Evolutionary conservation across 2,329 filamentous ascomycete species (phyloP), one percentile per base, ranked within the genome.

Genomic region (Hymenotorrendiella dingleyae): DNA sequence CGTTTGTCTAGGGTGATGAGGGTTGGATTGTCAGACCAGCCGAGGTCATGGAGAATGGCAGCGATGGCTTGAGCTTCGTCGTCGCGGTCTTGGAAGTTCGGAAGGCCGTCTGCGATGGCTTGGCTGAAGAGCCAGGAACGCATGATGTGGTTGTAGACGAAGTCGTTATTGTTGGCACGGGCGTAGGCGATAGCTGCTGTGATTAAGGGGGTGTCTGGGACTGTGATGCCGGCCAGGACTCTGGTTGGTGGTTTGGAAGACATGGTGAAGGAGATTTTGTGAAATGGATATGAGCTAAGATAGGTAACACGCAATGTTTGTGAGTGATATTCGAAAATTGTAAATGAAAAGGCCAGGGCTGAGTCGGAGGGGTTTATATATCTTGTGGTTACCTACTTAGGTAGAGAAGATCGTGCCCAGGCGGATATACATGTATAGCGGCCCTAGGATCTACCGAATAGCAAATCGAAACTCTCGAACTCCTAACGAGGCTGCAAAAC

Each of bases 21-120:
- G 23, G 57, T 51, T 11, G 58, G 56, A 2, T 55, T 62, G 8
- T 51, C 55, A 39, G 64, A 63, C 67, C 64, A 70, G 12, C 67
- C 68, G 0, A 70, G 52, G 32, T 70, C 66, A 45, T 72, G 69
- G 20, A 71, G 55, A 12, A 71, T 56, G 2, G 63, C 55, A 2
- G 61, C 59, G 3, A 71, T 49, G 6, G 62, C 64, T 30, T 67
- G 62, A 6, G 26, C n/a, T 29, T 29, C 19, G 16, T 11, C 6
- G n/a, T 34, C 32, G 9, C 32, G 32, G 5, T 4, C 14, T 21
- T 34, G 17, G 10, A 34, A 20, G 4, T 10, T 12, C 4, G 10
- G 17, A 7, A 21, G 32, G 10, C 32, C 32, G 11, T 34, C 19
- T 22, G 10, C 32, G 8, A 34, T 34, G 10, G 22, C 14, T 21